phyloP scores from a whole-genome alignment of 768 basidiomycete species.

The Holtermannia corniformis region DNA sequence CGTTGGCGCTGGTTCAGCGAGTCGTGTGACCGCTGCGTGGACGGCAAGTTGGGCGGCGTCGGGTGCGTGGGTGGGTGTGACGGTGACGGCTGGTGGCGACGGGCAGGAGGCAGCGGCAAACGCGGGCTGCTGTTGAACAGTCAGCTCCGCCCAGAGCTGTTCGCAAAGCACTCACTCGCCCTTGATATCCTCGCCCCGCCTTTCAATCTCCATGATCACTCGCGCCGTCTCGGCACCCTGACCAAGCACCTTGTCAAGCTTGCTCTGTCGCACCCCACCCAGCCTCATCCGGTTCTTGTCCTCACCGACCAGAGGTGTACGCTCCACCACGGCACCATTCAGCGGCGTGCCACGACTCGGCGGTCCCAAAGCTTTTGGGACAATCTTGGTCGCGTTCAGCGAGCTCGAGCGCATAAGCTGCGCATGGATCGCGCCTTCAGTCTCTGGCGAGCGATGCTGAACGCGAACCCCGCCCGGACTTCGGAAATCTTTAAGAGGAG shows the following conservation, averaged over 20 bases:
- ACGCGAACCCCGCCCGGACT: too few species aligned
- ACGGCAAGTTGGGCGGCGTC: background rate
- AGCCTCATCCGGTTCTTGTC: background rate
- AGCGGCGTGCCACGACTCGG: constrained; percentile 14
- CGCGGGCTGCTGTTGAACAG: background rate
- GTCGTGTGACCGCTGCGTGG: background rate
- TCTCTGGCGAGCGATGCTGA: constrained; percentile 11
- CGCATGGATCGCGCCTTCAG: constrained; percentile 13
- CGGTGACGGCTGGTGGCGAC: background rate
- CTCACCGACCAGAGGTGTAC: background rate
- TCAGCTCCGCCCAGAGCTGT: background rate
- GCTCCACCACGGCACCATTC: constrained; percentile 2
- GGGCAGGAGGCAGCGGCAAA: background rate
- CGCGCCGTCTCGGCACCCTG: constrained; percentile 22
- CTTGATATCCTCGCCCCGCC: constrained; percentile 1
- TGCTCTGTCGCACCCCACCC: constrained; percentile 5
- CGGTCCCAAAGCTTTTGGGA: constrained; percentile 5
- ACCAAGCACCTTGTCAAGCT: constrained; percentile 24
- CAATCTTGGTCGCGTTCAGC: constrained; percentile 15
- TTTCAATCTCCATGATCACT: constrained; percentile 17
- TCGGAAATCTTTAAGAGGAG: too few species aligned
- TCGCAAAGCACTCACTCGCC: background rate
- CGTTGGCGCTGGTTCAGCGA: background rate
- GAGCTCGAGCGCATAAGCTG: constrained; percentile 17
- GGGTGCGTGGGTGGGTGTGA: background rate